A percentile compares a stretch with the other conserved stretches of the same genome.
Conservation (phyloP, 2,329 filamentous ascomycete genomes). For the Talaromyces sp. region DNA sequence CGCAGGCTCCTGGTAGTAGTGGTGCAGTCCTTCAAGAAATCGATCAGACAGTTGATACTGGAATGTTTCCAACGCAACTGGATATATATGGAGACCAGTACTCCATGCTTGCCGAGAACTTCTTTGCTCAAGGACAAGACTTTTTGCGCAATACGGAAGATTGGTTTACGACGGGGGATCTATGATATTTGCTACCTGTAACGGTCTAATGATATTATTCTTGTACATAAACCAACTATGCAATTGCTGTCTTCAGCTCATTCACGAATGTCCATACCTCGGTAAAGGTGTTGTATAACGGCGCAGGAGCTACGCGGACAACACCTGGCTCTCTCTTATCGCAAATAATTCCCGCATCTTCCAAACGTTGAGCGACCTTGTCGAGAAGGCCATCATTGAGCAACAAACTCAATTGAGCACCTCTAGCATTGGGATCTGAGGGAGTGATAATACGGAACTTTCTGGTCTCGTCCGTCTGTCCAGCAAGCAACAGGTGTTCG, state of each 20-base stretch:
- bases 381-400: slow-evolving; percentile 69
- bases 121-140: slow-evolving; percentile 47
- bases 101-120: slow-evolving; percentile 47
- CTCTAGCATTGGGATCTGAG: slow-evolving; percentile 60
- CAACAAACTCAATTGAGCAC: slow-evolving; percentile 72
- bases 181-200: slow-evolving; percentile 21
- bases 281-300: slow-evolving; percentile 74
- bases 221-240: not conserved
- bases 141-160: slow-evolving; percentile 39
- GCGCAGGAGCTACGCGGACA: slow-evolving; percentile 74
- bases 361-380: slow-evolving; percentile 59
- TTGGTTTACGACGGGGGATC: slow-evolving; percentile 34
- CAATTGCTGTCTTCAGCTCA: slow-evolving; percentile 30
- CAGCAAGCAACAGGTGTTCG: slow-evolving; percentile 58
- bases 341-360: slow-evolving; percentile 68
- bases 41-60: slow-evolving; percentile 20
- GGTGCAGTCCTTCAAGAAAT: slow-evolving; percentile 19
- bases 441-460: slow-evolving; percentile 66
- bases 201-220: not conserved
- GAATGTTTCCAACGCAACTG: slow-evolving; percentile 25
- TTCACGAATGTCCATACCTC: slow-evolving; percentile 62
- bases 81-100: slow-evolving; percentile 40
- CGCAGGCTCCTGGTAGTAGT: slow-evolving; percentile 23
- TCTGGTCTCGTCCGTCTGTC: slow-evolving; percentile 32
- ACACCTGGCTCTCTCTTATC: slow-evolving; percentile 83